Evolutionary conservation across 768 basidiomycete species (phyloP), one percentile per base, ranked within the genome.

Genomic region (Phylloporus sp.): DNA sequence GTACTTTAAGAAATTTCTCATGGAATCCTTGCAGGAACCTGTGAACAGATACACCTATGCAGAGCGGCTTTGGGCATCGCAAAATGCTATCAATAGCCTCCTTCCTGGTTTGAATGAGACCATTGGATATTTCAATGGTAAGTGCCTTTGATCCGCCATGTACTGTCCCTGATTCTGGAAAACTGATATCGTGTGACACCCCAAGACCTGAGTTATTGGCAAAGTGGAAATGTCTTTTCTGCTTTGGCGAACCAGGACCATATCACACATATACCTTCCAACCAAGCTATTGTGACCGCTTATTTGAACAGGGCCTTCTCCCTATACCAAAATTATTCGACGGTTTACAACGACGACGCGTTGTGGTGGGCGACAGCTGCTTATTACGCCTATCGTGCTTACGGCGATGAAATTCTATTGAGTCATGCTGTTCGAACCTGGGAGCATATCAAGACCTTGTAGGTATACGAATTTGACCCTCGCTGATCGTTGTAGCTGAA

Each of bases 361-460:
- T 28, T 54, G 53, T 81, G 79, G 79, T 80, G 80, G 80, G 80
- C 76, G 4, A 73, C 72, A 50, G 73, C 78, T n/a, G 75, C 77
- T 1, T 59, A 76, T 36, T 78, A 80, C 46, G 78, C 72, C 7
- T 74, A 76, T 56, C 70, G 75, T 47, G 76, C 76, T 4, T 81
- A 80, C 49, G 64, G 62, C n/a, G 74, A 79, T 54, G 50, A 60
- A 3, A 72, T 67, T 26, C 60, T 79, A 13, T 56, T 79, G 36
- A 64, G 66, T 2, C 73, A 80, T 53, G 77, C 76, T 1, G 64
- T 77, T 31, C 70, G 70, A 11, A 76, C 74, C 11, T 81, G 80
- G 80, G 73, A 73, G 16, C 71, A 73, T 43, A 73, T 81, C 6
- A 70, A 74, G 5, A 69, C 65, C 28, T 80, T 71, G 79, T 79